Evolutionary conservation across 2,329 filamentous ascomycete genomes (phyloP).

Genomic region (Fusarium sp.): DNA sequence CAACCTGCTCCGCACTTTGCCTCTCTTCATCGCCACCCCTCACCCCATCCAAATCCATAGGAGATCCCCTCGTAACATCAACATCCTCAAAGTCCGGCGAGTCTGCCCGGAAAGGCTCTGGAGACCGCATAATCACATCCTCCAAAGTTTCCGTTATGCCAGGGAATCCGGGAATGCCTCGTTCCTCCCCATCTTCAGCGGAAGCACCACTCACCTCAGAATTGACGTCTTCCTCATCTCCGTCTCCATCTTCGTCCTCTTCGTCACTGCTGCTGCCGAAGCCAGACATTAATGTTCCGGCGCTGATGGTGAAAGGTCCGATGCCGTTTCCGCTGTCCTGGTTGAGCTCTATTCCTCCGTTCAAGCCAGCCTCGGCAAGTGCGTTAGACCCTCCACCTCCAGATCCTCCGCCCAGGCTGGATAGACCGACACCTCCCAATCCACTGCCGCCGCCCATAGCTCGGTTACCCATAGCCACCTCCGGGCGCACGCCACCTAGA

Average conservation of each 20-base stretch:
- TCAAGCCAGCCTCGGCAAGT: constrained; percentile 83
- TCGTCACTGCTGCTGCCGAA: constrained; percentile 97
- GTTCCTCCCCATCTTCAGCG: constrained; percentile 47
- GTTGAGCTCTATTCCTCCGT: constrained; percentile 76
- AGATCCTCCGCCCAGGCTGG: constrained; percentile 55
- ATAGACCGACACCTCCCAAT: constrained; percentile 62
- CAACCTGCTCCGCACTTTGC: constrained; percentile 36
- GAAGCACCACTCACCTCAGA: constrained; percentile 69
- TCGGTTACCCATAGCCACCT: constrained; percentile 85
- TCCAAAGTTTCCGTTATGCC: constrained; percentile 44
- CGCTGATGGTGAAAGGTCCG: constrained; percentile 77
- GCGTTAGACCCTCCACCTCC: constrained; percentile 67
- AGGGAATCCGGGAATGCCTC: constrained; percentile 45
- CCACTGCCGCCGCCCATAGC: constrained; percentile 63
- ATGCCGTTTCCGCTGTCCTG: constrained; percentile 75
- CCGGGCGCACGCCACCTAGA: constrained; percentile 91
- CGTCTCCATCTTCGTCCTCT: constrained; percentile 94
- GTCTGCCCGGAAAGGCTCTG: constrained; percentile 44
- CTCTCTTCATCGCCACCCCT: constrained; percentile 26
- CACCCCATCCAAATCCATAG: constrained; percentile 34
- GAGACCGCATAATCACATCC: constrained; percentile 50
- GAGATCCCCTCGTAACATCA: constrained; percentile 37
- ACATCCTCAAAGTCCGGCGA: constrained; percentile 34
- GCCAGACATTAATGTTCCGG: constrained; percentile 83
- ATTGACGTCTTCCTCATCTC: constrained; percentile 79